Base-by-base conservation (phyloP, 495 filamentous ascomycete species). In the Evernia prunastri region DNA sequence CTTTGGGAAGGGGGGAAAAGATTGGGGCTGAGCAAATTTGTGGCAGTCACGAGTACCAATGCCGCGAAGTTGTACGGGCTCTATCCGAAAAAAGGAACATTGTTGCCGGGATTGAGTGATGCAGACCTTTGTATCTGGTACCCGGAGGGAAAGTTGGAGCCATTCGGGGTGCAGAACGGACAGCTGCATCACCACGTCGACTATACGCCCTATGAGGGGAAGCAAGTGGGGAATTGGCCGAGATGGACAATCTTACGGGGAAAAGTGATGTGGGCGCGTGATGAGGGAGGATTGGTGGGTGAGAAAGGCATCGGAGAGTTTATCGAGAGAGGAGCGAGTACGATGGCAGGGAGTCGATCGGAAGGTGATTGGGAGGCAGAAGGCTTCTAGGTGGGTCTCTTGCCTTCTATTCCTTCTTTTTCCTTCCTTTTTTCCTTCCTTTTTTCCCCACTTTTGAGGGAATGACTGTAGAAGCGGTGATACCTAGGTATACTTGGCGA, bases 181-280 rank as follows among this genome's bases (percentile, higher is more conserved):
- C 79, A 81, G 71, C 70, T 87, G 63, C 83, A 86, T 67, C 84
- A 86, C 63, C 76, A 81, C 66, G 78, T 81, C 5, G 84, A 87
- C 65, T 85, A 86, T 66, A 86, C 83, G 33, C 83, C 83, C 1
- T 88, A 79, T 65, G 85, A 87, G 72, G 83, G 83, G 4, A 76
- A 77, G 65, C 70, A 67, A 37, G 68, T 86, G 42, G 72, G 73
- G 37, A 82, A 86, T 51, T 88, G 84, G 84, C 84, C 83, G 23
- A 74, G 83, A 47, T 86, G 82, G 68, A 86, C 83, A 9, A 73
- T 87, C 18, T 66, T 88, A 20, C 74, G 84, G 29, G 84, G 84
- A 3, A 72, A 81, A 63, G 77, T 86, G 4, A 78, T 86, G 6
- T 88, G 82, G 60, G 60, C 47, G 60, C 47, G 60, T 80, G 80